Percentiles rank a stretch among this genome's conserved stretches.
These are phyloP conservation scores for Diaporthe capsici DNA, from an alignment of 2,329 filamentous ascomycete genomes.

Conservation along the genomic window DNA sequence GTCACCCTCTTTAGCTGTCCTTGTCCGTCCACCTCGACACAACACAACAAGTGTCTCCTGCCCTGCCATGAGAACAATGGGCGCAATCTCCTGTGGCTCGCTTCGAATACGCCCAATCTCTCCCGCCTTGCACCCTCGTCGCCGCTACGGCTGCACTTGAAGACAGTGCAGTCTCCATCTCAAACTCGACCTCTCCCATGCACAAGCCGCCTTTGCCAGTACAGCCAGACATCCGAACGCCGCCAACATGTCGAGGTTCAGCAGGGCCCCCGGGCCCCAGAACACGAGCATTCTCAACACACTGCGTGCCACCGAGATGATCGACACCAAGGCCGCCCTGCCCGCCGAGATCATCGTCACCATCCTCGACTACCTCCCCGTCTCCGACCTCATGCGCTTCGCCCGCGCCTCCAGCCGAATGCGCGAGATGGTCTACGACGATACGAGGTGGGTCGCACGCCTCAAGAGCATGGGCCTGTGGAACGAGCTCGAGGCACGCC, in stretches of 20 bases:
- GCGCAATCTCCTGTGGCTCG: slow-evolving; percentile 14
- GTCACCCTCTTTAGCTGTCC: slow-evolving; percentile 6
- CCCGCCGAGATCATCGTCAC: slow-evolving; percentile 93
- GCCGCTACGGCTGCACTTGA: neutral
- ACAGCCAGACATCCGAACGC: neutral
- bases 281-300: slow-evolving; percentile 77
- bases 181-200: neutral
- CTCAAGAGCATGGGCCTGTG: slow-evolving; percentile 91
- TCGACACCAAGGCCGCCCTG: slow-evolving; percentile 82
- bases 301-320: slow-evolving; percentile 84
- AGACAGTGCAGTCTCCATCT: neutral
- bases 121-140: neutral
- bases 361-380: slow-evolving; percentile 90
- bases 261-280: slow-evolving; percentile 53
- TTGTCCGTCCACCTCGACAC: neutral
- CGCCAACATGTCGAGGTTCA: slow-evolving; percentile 59
- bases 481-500: slow-evolving; percentile 89
- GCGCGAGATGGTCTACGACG: slow-evolving; percentile 99
- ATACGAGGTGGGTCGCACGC: slow-evolving; percentile 92
- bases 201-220: neutral
- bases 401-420: slow-evolving; percentile 88
- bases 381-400: slow-evolving; percentile 87
- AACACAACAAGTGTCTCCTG: slow-evolving; percentile 1
- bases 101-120: slow-evolving; percentile 5
- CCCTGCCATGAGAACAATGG: slow-evolving; percentile 29